Evolutionary conservation across 352 stramenopile species (phyloP).

Genomic region (Hyaloperonospora brassicae): DNA sequence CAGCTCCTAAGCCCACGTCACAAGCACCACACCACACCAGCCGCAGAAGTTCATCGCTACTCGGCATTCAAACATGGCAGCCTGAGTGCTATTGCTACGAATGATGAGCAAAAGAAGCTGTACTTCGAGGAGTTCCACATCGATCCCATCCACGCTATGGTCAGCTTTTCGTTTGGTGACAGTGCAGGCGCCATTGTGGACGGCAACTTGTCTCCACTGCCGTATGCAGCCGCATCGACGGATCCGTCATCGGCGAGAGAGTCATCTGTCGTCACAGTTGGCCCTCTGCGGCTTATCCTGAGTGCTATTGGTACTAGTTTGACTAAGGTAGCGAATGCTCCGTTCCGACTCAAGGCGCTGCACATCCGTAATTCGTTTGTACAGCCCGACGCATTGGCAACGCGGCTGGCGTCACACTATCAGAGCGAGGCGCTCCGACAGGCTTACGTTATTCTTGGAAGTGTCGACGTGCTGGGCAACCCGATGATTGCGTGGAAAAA

Average conservation of each 20-base stretch:
- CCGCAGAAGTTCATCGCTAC: slow-evolving; percentile 32
- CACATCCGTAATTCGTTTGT: slow-evolving; percentile 82
- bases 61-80: slow-evolving; percentile 23
- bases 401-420: slow-evolving; percentile 71
- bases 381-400: slow-evolving; percentile 62
- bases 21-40: slow-evolving; percentile 26
- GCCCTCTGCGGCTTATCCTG: slow-evolving; percentile 70
- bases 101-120: slow-evolving; percentile 70
- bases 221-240: slow-evolving; percentile 20
- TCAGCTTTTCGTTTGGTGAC: slow-evolving; percentile 80
- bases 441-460: slow-evolving; percentile 82
- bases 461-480: slow-evolving; percentile 83
- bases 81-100: slow-evolving; percentile 29
- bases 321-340: slow-evolving; percentile 83
- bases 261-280: slow-evolving; percentile 52
- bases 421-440: slow-evolving; percentile 83
- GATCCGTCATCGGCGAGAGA: slow-evolving; percentile 26
- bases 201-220: slow-evolving; percentile 35
- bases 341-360: slow-evolving; percentile 72
- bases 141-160: slow-evolving; percentile 66
- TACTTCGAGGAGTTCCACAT: slow-evolving; percentile 89
- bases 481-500: slow-evolving; percentile 87
- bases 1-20: slow-evolving; percentile 14
- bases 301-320: slow-evolving; percentile 83
- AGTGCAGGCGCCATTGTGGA: slow-evolving; percentile 58